A percentile compares a stretch with the other conserved stretches of the same genome.
Evolutionary conservation across 805 yeast genomes (phyloP).

Genomic region (Yamadazyma takamatsuzukensis): DNA sequence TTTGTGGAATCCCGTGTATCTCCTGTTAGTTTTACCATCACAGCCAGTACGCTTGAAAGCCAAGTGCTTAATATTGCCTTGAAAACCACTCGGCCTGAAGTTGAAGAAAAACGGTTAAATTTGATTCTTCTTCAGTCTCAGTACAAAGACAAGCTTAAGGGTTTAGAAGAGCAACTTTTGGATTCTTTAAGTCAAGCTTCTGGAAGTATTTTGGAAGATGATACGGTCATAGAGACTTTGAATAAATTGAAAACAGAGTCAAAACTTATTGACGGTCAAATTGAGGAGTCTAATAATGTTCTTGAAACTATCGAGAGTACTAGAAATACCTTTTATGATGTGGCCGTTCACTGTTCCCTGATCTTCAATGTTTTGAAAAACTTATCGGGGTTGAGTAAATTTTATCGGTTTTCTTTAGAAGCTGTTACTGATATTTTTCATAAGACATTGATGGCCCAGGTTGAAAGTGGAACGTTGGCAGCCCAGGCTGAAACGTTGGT

Average conservation of each 20-base stretch:
- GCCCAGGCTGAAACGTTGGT: slow-evolving; percentile 24
- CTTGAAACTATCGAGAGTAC: slow-evolving; percentile 52
- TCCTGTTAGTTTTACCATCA: slow-evolving; percentile 68
- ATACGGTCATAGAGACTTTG: slow-evolving; percentile 52
- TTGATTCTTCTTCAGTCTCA: slow-evolving; percentile 55
- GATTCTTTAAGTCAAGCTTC: slow-evolving; percentile 51
- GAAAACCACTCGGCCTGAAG: slow-evolving; percentile 56
- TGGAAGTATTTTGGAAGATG: slow-evolving; percentile 68
- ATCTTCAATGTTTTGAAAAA: slow-evolving; percentile 46
- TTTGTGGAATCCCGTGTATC: slow-evolving; percentile 62
- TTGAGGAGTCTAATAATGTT: slow-evolving; percentile 51
- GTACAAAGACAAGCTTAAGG: slow-evolving; percentile 50
- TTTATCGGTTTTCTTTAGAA: slow-evolving; percentile 59
- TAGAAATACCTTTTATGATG: slow-evolving; percentile 44
- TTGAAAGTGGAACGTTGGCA: slow-evolving; percentile 11
- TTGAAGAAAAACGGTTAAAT: slow-evolving; percentile 55
- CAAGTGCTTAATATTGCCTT: slow-evolving; percentile 60
- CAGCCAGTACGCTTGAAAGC: slow-evolving; percentile 60
- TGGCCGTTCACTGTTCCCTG: slow-evolving; percentile 54
- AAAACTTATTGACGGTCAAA: slow-evolving; percentile 45
- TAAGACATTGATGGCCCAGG: slow-evolving; percentile 15
- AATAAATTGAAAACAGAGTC: slow-evolving; percentile 68
- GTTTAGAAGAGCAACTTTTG: slow-evolving; percentile 58
- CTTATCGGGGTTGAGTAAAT: slow-evolving; percentile 35
- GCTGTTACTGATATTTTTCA: slow-evolving; percentile 14